Base-by-base conservation (phyloP, 169 alveolate genomes). In the Plasmodium coatneyi region DNA sequence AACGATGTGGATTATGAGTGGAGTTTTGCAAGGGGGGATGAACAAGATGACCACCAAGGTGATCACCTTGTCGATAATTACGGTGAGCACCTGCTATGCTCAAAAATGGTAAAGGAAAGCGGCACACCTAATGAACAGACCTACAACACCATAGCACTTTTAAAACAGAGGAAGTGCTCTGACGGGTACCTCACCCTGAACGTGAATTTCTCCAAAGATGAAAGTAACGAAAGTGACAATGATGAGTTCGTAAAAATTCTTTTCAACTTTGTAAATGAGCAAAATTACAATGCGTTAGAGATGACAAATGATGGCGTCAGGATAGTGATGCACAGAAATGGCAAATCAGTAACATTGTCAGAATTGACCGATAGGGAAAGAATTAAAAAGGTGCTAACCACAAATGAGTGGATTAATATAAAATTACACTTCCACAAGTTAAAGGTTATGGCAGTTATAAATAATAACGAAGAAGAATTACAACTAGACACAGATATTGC, bases 381-480 rank as follows among this genome's bases (percentile, higher is more conserved):
- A 43, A 93, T 92, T 9, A 76, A 71, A 32, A 84, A 92, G 78
- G 92, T 80, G 84, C 34, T 71, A 22, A 83, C 28, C 34, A 84
- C 82, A 28, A 71, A 93, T 56, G 95, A 96, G 84, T 95, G 96
- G 97, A 5, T 82, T 12, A 89, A 93, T 74, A 96, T 95, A n/a
- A 96, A 84, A 32, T 30, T 96, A 71, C 81, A 78, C 60, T 80
- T 78, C 56, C 39, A 86, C 60, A 96, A 96, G 92, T 70, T 84
- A n/a, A 79, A 92, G 34, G 92, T 96, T 30, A 93, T 95, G 71
- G 94, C 32, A 3, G 56, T 89, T n/a, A 60, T 80, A 80, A 80
- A 39, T 32, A 95, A 92, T 60, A 92, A 71, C 16, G 96, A 83
- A 39, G 92, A 92, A 71, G 95, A 92, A 28, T 80, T 93, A 32